Evolutionary conservation across 2,329 filamentous ascomycete species (phyloP), one percentile per base, ranked within the genome.

Genomic region (Botryotinia narcissicola): DNA sequence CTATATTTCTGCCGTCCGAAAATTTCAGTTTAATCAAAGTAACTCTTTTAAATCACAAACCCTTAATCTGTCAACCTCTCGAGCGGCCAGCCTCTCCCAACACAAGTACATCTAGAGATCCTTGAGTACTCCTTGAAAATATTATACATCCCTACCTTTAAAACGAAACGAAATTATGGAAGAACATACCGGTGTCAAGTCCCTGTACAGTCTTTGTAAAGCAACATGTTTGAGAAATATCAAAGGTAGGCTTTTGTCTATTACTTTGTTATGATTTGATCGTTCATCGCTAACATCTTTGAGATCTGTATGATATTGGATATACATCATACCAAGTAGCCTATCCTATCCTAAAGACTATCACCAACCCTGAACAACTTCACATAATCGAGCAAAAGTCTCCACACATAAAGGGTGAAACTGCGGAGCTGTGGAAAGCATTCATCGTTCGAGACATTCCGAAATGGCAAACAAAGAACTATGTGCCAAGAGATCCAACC

Each of bases 371-470:
- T 1, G 83, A 87, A 62, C 94, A 97, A 81, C 89, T 98, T 46
- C 91, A 89, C 78, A 80, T 86, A 73, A 87, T 98, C 74, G 95
- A 98, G 83, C 75, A 87, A 69, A 90, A 90, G 79, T 95, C 91
- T 8, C 93, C 94, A 0, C 93, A 97, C 76, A 87, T 98, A 70
- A 85, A 88, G 75, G 89, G 89, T 54, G 86, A 92, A 73, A 90
- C 90, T 57, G 87, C 84, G 32, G 92, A 94, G 78, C 84, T 95
- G 75, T 98, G 95, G 95, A 83, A 89, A 60, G 87, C 88, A 42
- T 88, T 98, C 79, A 96, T 98, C 81, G 87, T 89, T 70, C 89
- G 90, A 66, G 90, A 97, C 78, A 93, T 97, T 75, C 84, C 88
- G 73, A 91, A 90, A 81, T 83, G 83, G 76, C 85, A 90, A 60